Evolutionary conservation across 768 basidiomycete species (phyloP).

Genomic region (Phaeotremella skinneri): DNA sequence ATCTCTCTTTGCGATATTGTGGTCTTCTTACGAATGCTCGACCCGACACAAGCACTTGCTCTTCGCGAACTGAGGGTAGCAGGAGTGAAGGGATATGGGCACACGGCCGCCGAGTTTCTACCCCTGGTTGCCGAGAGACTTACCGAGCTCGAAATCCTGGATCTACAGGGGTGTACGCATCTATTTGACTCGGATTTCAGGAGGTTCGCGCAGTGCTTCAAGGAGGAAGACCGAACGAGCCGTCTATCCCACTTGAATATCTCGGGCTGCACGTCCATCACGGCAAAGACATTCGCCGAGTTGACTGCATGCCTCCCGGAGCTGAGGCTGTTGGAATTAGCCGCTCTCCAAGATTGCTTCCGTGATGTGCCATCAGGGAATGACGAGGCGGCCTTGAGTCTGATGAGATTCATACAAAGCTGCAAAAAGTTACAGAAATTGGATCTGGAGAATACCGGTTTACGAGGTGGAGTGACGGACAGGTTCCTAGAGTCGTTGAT

Average conservation of each 20-base stretch:
- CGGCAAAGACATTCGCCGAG: slow-evolving; percentile 71
- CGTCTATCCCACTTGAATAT: slow-evolving; percentile 70
- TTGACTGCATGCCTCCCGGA: slow-evolving; percentile 68
- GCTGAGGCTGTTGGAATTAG: slow-evolving; percentile 75
- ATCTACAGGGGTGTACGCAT: slow-evolving; percentile 69
- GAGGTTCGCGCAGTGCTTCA: slow-evolving; percentile 58
- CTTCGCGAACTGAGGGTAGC: slow-evolving; percentile 67
- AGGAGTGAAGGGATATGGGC: slow-evolving; percentile 59
- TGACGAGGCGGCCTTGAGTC: slow-evolving; percentile 13
- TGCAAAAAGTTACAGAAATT: slow-evolving; percentile 69
- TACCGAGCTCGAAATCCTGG: slow-evolving; percentile 72
- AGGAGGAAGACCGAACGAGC: slow-evolving; percentile 70
- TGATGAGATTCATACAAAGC: slow-evolving; percentile 67
- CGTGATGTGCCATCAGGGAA: slow-evolving; percentile 53
- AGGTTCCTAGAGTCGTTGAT: slow-evolving; percentile 66
- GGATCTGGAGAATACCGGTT: slow-evolving; percentile 79
- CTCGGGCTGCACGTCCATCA: slow-evolving; percentile 68
- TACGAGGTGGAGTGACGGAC: slow-evolving; percentile 61
- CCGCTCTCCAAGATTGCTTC: slow-evolving; percentile 67
- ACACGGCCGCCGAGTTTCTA: slow-evolving; percentile 62
- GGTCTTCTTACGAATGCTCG: slow-evolving; percentile 51
- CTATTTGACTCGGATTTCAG: slow-evolving; percentile 59
- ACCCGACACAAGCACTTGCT: slow-evolving; percentile 51
- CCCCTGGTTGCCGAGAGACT: slow-evolving; percentile 65
- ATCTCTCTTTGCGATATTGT: slow-evolving; percentile 56